Conservation (phyloP, 169 alveolate genomes). For the Cryptosporidium xiaoi region DNA sequence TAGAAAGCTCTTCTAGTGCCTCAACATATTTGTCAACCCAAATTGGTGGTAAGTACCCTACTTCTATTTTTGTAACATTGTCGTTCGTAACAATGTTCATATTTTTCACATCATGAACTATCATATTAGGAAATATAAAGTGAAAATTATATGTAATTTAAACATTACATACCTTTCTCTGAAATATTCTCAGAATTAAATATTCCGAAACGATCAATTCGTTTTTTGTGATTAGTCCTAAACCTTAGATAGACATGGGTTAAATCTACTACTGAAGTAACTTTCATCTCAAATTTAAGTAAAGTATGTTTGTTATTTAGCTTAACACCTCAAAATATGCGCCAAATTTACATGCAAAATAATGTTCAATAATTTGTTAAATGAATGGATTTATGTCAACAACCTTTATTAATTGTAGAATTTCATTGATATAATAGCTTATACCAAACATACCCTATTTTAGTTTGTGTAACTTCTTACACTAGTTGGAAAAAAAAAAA, state of each 20-base stretch:
- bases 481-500: conserved; percentile 15
- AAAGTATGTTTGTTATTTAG: too few species aligned
- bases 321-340: neutral
- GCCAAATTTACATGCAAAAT: neutral
- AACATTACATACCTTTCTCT: conserved; percentile 8
- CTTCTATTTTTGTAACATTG: conserved; percentile 66
- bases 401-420: neutral
- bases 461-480: conserved; percentile 6
- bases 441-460: conserved; percentile 39
- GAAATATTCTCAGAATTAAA: neutral
- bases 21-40: conserved; percentile 79
- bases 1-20: conserved; percentile 77
- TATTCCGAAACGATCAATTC: conserved; percentile 41
- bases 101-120: conserved; percentile 8
- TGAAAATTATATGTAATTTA: neutral
- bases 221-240: conserved; percentile 17
- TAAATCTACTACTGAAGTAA: conserved; percentile 5
- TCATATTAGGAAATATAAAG: neutral
- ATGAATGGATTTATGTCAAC: conserved; percentile 1
- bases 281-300: neutral
- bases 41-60: conserved; percentile 78
- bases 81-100: neutral
- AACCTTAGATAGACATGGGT: conserved; percentile 55
- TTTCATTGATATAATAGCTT: conserved; percentile 1
- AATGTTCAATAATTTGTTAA: neutral